Percentiles rank a stretch among this genome's conserved stretches.
Conservation (phyloP, 306 rosid species). For the Gillenia trifoliata region DNA sequence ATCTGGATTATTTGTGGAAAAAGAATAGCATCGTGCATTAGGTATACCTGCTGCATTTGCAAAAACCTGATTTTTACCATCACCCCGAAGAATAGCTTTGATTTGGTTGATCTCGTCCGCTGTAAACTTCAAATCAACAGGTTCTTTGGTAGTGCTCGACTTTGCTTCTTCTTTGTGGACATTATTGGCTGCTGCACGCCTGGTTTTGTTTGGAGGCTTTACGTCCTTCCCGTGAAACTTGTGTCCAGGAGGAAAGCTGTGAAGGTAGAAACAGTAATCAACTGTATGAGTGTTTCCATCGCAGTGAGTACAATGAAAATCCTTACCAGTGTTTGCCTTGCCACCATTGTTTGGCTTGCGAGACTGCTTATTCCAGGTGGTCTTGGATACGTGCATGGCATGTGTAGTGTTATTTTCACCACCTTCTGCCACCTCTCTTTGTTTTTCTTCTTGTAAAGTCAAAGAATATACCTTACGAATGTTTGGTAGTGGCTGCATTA, state of each 20-base stretch:
- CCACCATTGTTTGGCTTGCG: background rate
- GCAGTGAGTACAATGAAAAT: background rate
- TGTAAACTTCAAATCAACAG: background rate
- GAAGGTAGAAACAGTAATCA: background rate
- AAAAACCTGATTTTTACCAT: background rate
- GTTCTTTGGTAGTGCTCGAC: too few species aligned
- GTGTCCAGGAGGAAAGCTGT: too few species aligned
- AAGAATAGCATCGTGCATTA: too few species aligned
- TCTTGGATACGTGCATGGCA: background rate
- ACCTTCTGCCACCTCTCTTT: background rate
- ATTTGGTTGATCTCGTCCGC: background rate
- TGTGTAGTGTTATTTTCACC: background rate
- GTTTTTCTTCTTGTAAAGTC: constrained; percentile 1
- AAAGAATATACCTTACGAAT: background rate
- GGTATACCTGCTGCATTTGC: background rate
- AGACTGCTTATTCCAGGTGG: background rate
- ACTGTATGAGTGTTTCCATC: background rate
- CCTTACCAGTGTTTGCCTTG: background rate
- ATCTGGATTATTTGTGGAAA: background rate
- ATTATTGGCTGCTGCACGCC: too few species aligned
- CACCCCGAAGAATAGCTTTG: background rate
- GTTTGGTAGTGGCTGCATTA: background rate
- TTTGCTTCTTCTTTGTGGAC: too few species aligned
- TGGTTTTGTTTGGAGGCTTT: too few species aligned
- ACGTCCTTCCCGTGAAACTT: too few species aligned